These are phyloP conservation scores for Xerocomellus chrysenteron DNA, from an alignment of 768 basidiomycete genomes.

Conservation along the genomic window DNA sequence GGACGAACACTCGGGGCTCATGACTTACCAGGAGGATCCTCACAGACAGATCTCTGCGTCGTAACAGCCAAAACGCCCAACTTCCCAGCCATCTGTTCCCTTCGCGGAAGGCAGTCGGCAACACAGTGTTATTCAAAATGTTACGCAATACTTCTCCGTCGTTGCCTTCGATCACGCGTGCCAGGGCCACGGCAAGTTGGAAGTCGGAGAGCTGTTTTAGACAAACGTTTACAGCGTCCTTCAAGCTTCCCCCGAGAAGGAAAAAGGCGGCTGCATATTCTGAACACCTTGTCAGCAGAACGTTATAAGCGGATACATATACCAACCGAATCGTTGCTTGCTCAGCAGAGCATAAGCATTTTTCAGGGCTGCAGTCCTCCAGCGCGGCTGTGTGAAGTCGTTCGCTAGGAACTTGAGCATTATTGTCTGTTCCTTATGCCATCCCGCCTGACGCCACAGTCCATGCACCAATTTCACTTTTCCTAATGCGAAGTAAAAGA, in stretches of 20 bases:
- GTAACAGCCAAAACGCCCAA: slow-evolving; percentile 97
- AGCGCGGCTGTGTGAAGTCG: slow-evolving; percentile 79
- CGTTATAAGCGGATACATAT: background rate
- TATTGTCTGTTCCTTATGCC: slow-evolving; percentile 84
- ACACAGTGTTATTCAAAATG: slow-evolving; percentile 70
- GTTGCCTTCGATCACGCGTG: slow-evolving; percentile 80
- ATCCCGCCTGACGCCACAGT: slow-evolving; percentile 92
- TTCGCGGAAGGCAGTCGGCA: slow-evolving; percentile 80
- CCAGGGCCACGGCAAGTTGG: slow-evolving; percentile 85
- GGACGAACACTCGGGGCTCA: background rate
- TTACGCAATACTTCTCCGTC: slow-evolving; percentile 73
- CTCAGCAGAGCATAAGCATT: slow-evolving; percentile 92
- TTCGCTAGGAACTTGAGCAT: slow-evolving; percentile 94
- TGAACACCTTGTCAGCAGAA: slow-evolving; percentile 32
- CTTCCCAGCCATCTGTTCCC: slow-evolving; percentile 93
- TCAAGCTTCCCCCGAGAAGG: slow-evolving; percentile 81
- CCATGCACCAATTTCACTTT: slow-evolving; percentile 92
- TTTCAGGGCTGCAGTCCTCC: slow-evolving; percentile 92
- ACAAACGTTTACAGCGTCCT: slow-evolving; percentile 91
- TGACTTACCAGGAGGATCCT: slow-evolving; percentile 77
- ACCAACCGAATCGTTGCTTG: slow-evolving; percentile 88
- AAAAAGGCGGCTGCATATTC: slow-evolving; percentile 99
- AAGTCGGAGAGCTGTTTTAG: slow-evolving; percentile 85
- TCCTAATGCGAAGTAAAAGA: slow-evolving; percentile 93
- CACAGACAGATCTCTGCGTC: slow-evolving; percentile 85